phyloP scores from a whole-genome alignment of 31 red algal genomes.

The Asparagopsis taxiformis region DNA sequence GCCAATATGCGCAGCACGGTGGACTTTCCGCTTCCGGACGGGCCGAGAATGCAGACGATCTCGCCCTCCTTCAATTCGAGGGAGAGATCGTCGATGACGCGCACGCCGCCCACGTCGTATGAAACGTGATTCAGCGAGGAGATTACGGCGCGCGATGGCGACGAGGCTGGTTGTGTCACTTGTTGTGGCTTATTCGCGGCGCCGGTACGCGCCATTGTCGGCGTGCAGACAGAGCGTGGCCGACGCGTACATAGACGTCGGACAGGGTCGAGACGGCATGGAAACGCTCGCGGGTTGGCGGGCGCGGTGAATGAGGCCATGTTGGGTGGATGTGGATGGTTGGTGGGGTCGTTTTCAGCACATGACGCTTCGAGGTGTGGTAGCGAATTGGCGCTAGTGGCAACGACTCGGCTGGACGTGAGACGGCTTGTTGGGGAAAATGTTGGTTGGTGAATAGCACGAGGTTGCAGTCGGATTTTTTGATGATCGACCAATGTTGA shows the following conservation, averaged over 20 bases:
- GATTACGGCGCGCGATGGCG: constrained; percentile 42
- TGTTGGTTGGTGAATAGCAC: too few species aligned
- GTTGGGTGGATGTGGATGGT: too few species aligned
- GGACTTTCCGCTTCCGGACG: constrained; percentile 95
- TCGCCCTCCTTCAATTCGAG: constrained; percentile 82
- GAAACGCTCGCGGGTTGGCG: too few species aligned
- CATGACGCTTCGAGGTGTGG: too few species aligned
- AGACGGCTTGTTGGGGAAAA: too few species aligned
- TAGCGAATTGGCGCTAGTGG: too few species aligned
- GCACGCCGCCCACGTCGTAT: constrained; percentile 68
- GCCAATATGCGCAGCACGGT: constrained; percentile 96
- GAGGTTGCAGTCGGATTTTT: too few species aligned
- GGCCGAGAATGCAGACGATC: constrained; percentile 94
- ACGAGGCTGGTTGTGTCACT: neutral
- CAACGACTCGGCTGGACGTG: too few species aligned
- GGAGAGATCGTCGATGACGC: constrained; percentile 64
- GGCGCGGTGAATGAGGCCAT: too few species aligned
- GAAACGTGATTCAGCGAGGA: constrained; percentile 80
- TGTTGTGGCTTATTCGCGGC: neutral
- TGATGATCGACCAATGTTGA: too few species aligned
- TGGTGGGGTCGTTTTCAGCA: too few species aligned
- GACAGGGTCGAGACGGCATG: neutral
- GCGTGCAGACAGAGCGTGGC: neutral
- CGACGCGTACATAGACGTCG: neutral
- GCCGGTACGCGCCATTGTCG: neutral